Evolutionary conservation across 352 stramenopile species (phyloP).

Genomic region (Achlya hypogyna): DNA sequence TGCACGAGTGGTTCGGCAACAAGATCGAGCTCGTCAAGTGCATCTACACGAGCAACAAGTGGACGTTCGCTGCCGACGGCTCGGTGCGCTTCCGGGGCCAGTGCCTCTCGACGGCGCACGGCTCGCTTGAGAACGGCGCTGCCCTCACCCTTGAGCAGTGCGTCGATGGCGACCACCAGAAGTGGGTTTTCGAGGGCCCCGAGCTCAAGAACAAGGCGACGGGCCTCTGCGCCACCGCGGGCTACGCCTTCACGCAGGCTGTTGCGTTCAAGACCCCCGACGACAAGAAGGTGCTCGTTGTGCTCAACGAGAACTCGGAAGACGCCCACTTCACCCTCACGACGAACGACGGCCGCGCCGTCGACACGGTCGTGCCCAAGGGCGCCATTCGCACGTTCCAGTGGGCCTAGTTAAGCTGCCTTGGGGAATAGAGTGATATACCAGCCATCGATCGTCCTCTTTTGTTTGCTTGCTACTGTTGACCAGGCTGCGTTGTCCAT

Average conservation of each 20-base stretch:
- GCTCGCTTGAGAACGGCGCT: slow-evolving; percentile 39
- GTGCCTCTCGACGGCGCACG: slow-evolving; percentile 62
- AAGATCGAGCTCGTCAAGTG: slow-evolving; percentile 61
- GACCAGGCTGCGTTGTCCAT: no score
- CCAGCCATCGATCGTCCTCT: no score
- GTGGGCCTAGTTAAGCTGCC: slow-evolving; percentile 29
- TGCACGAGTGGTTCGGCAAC: slow-evolving; percentile 41
- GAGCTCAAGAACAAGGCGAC: slow-evolving; percentile 14
- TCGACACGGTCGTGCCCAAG: slow-evolving; percentile 45
- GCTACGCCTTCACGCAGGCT: slow-evolving; percentile 68
- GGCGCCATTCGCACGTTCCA: slow-evolving; percentile 65
- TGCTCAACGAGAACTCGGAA: slow-evolving; percentile 80
- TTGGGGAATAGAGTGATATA: no score
- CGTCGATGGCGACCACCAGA: neutral
- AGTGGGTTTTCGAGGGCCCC: neutral
- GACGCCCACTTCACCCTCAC: slow-evolving; percentile 52
- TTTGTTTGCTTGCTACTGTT: no score
- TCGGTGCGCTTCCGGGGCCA: slow-evolving; percentile 50
- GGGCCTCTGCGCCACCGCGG: slow-evolving; percentile 49
- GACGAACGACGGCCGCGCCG: slow-evolving; percentile 28
- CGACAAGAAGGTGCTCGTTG: slow-evolving; percentile 68
- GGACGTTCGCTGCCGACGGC: slow-evolving; percentile 41
- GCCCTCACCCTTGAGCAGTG: slow-evolving; percentile 30
- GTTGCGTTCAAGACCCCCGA: slow-evolving; percentile 61
- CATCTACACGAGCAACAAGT: slow-evolving; percentile 52